phyloP scores from a whole-genome alignment of 2,329 filamentous ascomycete genomes.

The Cordyceps cicadae region DNA sequence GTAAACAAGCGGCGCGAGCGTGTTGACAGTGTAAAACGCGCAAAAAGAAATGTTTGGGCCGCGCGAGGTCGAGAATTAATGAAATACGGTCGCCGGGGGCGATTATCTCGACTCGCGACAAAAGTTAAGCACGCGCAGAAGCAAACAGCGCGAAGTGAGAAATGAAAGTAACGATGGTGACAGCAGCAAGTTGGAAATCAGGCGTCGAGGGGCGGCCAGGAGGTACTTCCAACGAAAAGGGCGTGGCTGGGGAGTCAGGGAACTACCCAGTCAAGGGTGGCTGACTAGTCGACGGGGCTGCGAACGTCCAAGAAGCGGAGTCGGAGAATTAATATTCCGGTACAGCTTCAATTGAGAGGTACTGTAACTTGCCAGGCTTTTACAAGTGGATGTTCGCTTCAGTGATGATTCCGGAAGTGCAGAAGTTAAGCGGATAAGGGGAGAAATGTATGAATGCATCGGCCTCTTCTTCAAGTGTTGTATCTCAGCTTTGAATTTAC shows the following conservation, averaged over 20 bases:
- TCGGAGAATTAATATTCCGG: background rate
- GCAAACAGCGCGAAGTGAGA: slow-evolving; percentile 15
- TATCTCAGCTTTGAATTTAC: too few species aligned
- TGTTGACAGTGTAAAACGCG: slow-evolving; percentile 8
- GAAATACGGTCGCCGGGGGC: slow-evolving; percentile 18
- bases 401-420: too few species aligned
- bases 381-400: background rate
- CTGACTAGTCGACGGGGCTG: slow-evolving; percentile 4
- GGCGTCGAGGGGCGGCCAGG: slow-evolving; percentile 22
- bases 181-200: slow-evolving; percentile 14
- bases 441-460: too few species aligned
- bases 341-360: background rate
- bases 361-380: background rate
- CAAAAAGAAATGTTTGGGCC: slow-evolving; percentile 1
- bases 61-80: slow-evolving; percentile 6
- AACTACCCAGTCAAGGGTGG: background rate
- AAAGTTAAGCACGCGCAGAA: slow-evolving; percentile 16
- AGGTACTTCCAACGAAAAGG: slow-evolving; percentile 25
- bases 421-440: too few species aligned
- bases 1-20: slow-evolving; percentile 13
- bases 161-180: slow-evolving; percentile 16
- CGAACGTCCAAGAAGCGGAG: slow-evolving; percentile 5
- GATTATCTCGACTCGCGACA: slow-evolving; percentile 19
- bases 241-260: slow-evolving; percentile 29
- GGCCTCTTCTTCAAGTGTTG: too few species aligned